Conservation (phyloP, 306 rosid genomes). For the Amphicarpaea edgeworthii region DNA sequence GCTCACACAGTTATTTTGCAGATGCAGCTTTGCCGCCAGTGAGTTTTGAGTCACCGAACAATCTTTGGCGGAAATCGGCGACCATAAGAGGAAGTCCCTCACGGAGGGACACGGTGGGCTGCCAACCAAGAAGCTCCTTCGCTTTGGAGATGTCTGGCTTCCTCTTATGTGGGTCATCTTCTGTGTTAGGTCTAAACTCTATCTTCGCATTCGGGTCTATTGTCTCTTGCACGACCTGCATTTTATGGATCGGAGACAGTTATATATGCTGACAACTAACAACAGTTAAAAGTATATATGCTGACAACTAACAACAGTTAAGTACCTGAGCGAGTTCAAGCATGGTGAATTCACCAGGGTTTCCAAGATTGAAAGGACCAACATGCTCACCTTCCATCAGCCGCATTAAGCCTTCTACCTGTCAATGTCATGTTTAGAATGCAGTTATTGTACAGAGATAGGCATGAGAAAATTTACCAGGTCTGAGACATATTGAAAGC, state of each 20-base stretch:
- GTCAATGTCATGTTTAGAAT: no score
- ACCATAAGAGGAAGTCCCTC: conserved; percentile 94
- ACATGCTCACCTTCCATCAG: conserved; percentile 94
- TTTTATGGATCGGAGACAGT: no score
- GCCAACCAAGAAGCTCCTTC: conserved; percentile 89
- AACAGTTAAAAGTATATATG: no score
- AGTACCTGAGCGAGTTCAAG: conserved; percentile 96
- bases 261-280: no score
- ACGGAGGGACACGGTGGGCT: conserved; percentile 84
- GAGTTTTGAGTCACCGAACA: conserved; percentile 67
- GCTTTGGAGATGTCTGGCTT: conserved; percentile 95
- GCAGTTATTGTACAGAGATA: no score
- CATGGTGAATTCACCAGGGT: conserved; percentile 99
- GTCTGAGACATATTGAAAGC: conserved; percentile 95
- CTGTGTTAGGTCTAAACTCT: conserved; percentile 93
- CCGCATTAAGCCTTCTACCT: conserved; percentile 92
- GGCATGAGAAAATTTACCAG: conserved; percentile 64
- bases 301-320: no score
- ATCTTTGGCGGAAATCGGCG: conserved; percentile 75
- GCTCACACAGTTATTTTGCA: no score
- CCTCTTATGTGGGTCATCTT: conserved; percentile 97
- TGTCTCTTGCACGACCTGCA: conserved; percentile 89
- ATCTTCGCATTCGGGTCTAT: conserved; percentile 87
- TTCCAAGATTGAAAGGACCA: conserved; percentile 98
- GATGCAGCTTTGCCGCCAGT: conserved; percentile 11